Evolutionary conservation across 1,284 basidiomycete species (phyloP).

Genomic region (Fomitopsis pinicola): DNA sequence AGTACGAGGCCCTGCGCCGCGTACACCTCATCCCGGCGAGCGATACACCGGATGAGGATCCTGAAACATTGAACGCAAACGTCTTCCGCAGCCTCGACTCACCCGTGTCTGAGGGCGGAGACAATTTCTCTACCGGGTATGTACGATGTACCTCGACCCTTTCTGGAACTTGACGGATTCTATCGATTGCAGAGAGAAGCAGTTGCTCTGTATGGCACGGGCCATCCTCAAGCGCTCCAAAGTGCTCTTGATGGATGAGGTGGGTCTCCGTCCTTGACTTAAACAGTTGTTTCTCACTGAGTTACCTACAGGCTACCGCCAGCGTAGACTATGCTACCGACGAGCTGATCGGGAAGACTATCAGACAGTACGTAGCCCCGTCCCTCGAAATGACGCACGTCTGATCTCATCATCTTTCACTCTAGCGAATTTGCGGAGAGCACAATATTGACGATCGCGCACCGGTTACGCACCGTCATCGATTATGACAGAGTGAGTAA

Average conservation of each 20-base stretch:
- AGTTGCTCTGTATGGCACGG: conserved; percentile 80
- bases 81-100: conserved; percentile 87
- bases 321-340: conserved; percentile 78
- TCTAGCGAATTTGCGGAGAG: conserved; percentile 33
- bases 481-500: conserved; percentile 48
- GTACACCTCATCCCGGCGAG: conserved; percentile 79
- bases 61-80: conserved; percentile 66
- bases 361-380: conserved; percentile 53
- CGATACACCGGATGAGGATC: conserved; percentile 46
- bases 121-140: conserved; percentile 89
- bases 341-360: conserved; percentile 70
- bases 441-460: conserved; percentile 59
- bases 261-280: conserved; percentile 21
- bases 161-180: background rate
- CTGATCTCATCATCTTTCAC: background rate
- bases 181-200: conserved; percentile 58
- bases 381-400: conserved; percentile 3
- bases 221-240: conserved; percentile 76
- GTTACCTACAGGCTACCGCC: conserved; percentile 7
- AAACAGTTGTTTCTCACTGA: background rate
- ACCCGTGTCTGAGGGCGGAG: conserved; percentile 83
- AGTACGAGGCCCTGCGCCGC: conserved; percentile 85
- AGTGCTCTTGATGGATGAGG: conserved; percentile 80
- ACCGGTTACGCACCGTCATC: conserved; percentile 62
- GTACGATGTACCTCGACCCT: conserved; percentile 13